These are phyloP conservation scores for Lunularia cruciata DNA, from an alignment of 225 moss, liverwort and hornwort species.

Conservation along the genomic window DNA sequence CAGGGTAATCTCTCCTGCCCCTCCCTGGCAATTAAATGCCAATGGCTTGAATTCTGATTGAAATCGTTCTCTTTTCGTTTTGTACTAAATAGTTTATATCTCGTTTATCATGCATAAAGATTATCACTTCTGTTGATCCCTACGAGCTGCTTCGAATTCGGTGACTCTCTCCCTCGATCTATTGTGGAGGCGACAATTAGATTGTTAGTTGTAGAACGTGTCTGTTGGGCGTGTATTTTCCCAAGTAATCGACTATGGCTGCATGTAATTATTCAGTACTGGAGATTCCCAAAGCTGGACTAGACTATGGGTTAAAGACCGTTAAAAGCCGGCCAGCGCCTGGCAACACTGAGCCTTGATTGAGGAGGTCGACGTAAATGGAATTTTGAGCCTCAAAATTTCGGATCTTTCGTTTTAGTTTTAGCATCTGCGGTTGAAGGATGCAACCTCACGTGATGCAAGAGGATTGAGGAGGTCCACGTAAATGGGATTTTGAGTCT, in stretches of 20 bases:
- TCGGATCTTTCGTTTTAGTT: neutral
- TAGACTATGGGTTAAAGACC: no score
- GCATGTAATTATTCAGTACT: conserved; percentile 3
- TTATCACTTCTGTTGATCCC: no score
- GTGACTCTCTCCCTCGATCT: neutral
- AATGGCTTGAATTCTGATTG: neutral
- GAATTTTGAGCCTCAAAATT: neutral
- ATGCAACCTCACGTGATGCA: neutral
- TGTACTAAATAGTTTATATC: no score
- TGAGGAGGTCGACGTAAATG: neutral
- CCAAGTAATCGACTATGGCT: neutral
- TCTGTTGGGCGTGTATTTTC: neutral
- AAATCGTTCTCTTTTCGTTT: neutral
- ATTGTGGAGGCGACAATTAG: neutral
- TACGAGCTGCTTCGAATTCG: no score
- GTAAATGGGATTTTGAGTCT: neutral
- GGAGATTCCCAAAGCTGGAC: no score
- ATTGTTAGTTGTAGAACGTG: no score
- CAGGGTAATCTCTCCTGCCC: conserved; percentile 4
- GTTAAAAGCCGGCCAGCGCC: no score
- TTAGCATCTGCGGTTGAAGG: neutral
- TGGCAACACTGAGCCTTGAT: no score
- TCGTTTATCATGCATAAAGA: no score
- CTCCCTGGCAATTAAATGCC: neutral
- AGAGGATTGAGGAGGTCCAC: neutral